These are phyloP conservation scores for Nannochloris sp. DNA, from an alignment of 139 green algal species.

Conservation along the genomic window DNA sequence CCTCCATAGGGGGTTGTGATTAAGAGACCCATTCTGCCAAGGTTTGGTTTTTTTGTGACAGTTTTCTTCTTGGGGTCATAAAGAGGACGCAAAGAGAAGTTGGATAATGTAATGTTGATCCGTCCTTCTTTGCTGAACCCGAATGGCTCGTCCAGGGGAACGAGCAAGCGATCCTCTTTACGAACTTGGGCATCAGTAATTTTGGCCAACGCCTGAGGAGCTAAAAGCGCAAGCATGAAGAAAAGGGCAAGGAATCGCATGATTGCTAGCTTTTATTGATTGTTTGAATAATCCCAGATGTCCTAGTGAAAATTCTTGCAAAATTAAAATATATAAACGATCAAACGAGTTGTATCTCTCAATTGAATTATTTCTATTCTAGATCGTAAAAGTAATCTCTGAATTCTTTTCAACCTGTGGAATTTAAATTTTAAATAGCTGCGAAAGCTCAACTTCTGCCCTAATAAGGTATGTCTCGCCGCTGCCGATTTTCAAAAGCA, in stretches of 20 bases:
- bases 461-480: too few species aligned
- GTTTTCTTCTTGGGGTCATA: slow-evolving; percentile 5
- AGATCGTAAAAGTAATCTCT: too few species aligned
- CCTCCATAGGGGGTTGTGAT: slow-evolving; percentile 54
- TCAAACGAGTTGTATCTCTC: too few species aligned
- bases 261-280: too few species aligned
- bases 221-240: background rate
- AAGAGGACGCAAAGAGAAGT: slow-evolving; percentile 28
- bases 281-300: too few species aligned
- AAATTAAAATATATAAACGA: too few species aligned
- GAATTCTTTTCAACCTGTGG: too few species aligned
- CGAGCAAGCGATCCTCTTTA: slow-evolving; percentile 45
- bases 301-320: too few species aligned
- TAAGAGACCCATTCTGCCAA: slow-evolving; percentile 50
- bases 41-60: slow-evolving; percentile 7
- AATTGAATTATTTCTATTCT: too few species aligned
- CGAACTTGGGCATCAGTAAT: slow-evolving; percentile 19
- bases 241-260: background rate
- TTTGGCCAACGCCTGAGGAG: background rate
- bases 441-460: too few species aligned
- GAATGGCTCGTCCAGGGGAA: slow-evolving; percentile 57
- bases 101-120: slow-evolving; percentile 42
- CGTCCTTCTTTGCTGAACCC: slow-evolving; percentile 45
- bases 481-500: too few species aligned
- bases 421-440: too few species aligned